These are phyloP conservation scores for Bretschneidera sinensis DNA, from an alignment of 345 rosid genomes.

Conservation along the genomic window DNA sequence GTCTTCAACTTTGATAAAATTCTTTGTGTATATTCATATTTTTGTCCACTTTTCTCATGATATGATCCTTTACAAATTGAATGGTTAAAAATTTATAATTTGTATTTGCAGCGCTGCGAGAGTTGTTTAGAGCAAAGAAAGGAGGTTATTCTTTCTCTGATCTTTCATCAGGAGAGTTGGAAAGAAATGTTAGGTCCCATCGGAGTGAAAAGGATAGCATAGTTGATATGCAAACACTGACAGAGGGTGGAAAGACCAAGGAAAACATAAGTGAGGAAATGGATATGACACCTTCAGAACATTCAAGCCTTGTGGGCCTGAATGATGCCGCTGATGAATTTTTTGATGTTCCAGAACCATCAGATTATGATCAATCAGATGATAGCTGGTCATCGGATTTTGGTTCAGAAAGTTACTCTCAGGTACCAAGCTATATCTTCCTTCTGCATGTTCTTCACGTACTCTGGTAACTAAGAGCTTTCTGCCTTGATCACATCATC, in stretches of 20 bases:
- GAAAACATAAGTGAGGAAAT: constrained; percentile 44
- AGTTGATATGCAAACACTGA: constrained; percentile 26
- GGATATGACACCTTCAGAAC: constrained; percentile 62
- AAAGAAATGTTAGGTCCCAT: constrained; percentile 34
- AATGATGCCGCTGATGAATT: constrained; percentile 85
- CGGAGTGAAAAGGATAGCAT: constrained; percentile 29
- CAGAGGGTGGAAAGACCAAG: constrained; percentile 32
- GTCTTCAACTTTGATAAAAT: constrained; percentile 16
- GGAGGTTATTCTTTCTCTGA: constrained; percentile 53
- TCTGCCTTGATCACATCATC: neutral
- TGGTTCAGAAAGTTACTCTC: constrained; percentile 47
- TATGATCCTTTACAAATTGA: neutral
- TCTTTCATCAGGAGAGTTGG: constrained; percentile 64
- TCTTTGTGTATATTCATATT: constrained; percentile 4
- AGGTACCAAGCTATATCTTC: constrained; percentile 36
- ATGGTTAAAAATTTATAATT: neutral
- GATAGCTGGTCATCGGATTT: constrained; percentile 64
- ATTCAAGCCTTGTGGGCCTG: constrained; percentile 71
- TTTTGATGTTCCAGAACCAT: constrained; percentile 87
- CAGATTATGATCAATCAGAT: constrained; percentile 52
- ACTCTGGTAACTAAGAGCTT: neutral
- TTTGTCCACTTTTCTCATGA: neutral
- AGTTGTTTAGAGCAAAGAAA: constrained; percentile 64
- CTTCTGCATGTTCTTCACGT: neutral
- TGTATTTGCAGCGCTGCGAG: constrained; percentile 64